Evolutionary conservation across 306 rosid species (phyloP), one percentile per base, ranked within the genome.

Genomic region (Quercus wislizeni): DNA sequence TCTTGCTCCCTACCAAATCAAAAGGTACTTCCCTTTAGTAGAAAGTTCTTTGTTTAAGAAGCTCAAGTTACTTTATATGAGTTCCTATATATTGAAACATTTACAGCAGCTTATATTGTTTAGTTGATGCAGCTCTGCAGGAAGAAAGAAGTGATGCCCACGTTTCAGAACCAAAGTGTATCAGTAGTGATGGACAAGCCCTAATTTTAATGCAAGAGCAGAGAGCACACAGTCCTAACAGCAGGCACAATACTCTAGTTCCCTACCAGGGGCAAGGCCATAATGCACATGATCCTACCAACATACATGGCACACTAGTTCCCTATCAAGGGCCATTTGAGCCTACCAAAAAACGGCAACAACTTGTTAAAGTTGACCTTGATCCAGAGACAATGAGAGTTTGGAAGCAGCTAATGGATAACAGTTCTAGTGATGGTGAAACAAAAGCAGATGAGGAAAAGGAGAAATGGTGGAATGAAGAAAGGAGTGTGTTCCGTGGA

Each of bases 321-420:
- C 43, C 21, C 15, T 58, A 79, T 74, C 79, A 79, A 54, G 30
- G 18, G 15, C 9, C 6, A 56, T 52, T 63, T 28, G 41, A 62
- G 28, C 23, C 6, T 3, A 28, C 10, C 23, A 38, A 14, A 15
- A 43, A 19, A 27, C 0, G 0, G 13, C 2, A 9, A 33, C 2
- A 1, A 33, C 17, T n/a, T 69, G 64, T 52, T 0, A 33, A 80
- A 9, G 54, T 85, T 14, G 18, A 75, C 1, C 57, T 77, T 38
- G 88, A 79, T 15, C 20, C 81, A n/a, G 79, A 83, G 33, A 78
- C 78, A 0, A 12, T 68, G 23, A 76, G 71, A 20, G 79, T 79
- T 14, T 91, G 92, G 92, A 74, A 74, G 19, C 35, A 81, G 11
- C 27, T 87, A 2, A 19, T 74, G 72, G 57, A 77, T 49, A 79